Percentiles rank a stretch among this genome's conserved stretches.
Evolutionary conservation across 2,329 filamentous ascomycete genomes (phyloP).

Genomic region (Sclerotinia nivalis): DNA sequence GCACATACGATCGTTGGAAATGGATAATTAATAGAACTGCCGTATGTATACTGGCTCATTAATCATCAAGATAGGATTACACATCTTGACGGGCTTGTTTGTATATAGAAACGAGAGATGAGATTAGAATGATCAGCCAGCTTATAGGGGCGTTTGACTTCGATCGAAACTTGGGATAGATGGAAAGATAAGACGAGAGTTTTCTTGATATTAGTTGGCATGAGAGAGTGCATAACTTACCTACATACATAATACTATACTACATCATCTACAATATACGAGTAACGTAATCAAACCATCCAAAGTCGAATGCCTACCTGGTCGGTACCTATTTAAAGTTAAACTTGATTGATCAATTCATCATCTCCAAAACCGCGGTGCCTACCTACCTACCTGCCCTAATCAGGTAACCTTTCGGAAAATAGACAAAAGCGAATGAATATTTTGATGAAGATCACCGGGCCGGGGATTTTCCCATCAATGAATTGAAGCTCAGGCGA

Average conservation of each 20-base stretch:
- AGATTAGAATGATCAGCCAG: not conserved
- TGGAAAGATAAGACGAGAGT: not conserved
- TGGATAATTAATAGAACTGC: not conserved
- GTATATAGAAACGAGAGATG: slow-evolving; percentile 1
- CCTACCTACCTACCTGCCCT: too few relatives aligned
- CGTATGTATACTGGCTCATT: not conserved
- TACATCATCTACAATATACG: not conserved
- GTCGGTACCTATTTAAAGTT: too few relatives aligned
- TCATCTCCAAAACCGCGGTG: too few relatives aligned
- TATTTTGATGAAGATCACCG: too few relatives aligned
- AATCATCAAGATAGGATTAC: not conserved
- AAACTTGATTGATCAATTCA: too few relatives aligned
- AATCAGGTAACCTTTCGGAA: too few relatives aligned
- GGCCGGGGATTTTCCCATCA: too few relatives aligned
- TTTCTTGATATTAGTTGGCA: not conserved
- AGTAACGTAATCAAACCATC: too few relatives aligned
- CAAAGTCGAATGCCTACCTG: too few relatives aligned
- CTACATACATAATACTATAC: not conserved
- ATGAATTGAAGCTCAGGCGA: too few relatives aligned
- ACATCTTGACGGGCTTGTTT: not conserved
- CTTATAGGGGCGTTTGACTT: not conserved
- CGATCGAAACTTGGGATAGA: not conserved
- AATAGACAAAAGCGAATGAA: too few relatives aligned
- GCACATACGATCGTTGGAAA: not conserved
- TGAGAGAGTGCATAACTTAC: not conserved